Evolutionary conservation across 1,284 basidiomycete genomes (phyloP).

Genomic region (Prillingera fragicola): DNA sequence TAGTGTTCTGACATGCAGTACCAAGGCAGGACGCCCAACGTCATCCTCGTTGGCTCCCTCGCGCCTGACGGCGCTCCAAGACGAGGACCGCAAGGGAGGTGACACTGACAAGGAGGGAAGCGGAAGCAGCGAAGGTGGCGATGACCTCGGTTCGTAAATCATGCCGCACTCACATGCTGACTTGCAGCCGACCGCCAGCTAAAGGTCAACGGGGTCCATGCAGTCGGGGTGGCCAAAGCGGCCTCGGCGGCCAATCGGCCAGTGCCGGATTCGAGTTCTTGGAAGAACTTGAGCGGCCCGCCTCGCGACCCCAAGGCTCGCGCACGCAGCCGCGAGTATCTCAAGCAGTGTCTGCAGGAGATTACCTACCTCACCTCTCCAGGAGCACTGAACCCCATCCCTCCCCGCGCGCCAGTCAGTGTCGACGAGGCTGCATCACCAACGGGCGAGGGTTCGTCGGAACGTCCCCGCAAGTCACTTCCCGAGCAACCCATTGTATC

Average conservation of each 20-base stretch:
- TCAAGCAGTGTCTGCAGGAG: conserved; percentile 98
- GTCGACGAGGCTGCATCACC: conserved; percentile 18
- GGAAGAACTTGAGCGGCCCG: conserved; percentile 63
- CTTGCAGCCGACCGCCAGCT: conserved; percentile 6
- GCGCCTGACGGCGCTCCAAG: conserved; percentile 42
- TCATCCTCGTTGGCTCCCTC: conserved; percentile 33
- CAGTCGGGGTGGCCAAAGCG: conserved; percentile 21
- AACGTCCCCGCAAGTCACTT: conserved; percentile 39
- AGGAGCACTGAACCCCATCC: conserved; percentile 93
- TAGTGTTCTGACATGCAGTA: conserved; percentile 51
- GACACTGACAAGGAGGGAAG: conserved; percentile 42
- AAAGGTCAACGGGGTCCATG: conserved; percentile 30
- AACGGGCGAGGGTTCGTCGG: conserved; percentile 5
- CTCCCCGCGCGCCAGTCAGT: conserved; percentile 60
- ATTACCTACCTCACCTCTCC: conserved; percentile 95
- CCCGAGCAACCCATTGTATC: conserved; percentile 31
- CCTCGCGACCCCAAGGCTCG: conserved; percentile 83
- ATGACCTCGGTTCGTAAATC: conserved; percentile 24
- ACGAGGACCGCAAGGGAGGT: conserved; percentile 34
- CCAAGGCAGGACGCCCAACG: conserved; percentile 54
- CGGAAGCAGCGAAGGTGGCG: conserved; percentile 39
- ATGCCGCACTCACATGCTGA: background rate
- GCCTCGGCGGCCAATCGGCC: conserved; percentile 22
- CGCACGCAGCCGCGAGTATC: conserved; percentile 88
- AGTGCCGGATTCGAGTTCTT: conserved; percentile 42